These are phyloP conservation scores for Lentinula sp. DNA, from an alignment of 768 basidiomycete species.

Conservation along the genomic window DNA sequence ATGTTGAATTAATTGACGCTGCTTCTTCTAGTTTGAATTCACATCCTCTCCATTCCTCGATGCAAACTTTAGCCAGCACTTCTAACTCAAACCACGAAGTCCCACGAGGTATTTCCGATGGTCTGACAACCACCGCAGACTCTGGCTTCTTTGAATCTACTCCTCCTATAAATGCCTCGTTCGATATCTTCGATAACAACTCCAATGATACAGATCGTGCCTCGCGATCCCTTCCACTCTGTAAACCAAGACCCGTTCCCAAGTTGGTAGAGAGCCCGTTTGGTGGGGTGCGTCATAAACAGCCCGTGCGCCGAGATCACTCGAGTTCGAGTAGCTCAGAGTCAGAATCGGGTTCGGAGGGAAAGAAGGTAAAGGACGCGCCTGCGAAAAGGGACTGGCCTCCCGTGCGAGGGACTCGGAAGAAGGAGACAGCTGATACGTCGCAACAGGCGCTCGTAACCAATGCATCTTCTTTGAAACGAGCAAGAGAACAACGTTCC, in stretches of 20 bases:
- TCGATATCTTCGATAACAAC: neutral
- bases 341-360: neutral
- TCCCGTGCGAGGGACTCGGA: neutral
- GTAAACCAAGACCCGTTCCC: neutral
- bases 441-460: neutral
- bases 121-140: neutral
- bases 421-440: neutral
- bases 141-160: neutral
- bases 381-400: neutral
- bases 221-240: neutral
- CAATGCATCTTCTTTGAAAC: neutral
- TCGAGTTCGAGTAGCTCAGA: constrained; percentile 2
- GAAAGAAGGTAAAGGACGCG: neutral
- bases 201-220: neutral
- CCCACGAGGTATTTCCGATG: neutral
- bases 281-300: neutral
- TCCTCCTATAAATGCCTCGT: neutral
- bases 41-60: neutral
- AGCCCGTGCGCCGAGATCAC: neutral
- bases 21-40: neutral
- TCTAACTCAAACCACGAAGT: neutral
- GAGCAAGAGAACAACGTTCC: neutral
- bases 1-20: neutral
- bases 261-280: constrained; percentile 1
- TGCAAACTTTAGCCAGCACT: neutral